These are phyloP conservation scores for Ceratocystiopsis minuta DNA, from an alignment of 2,329 filamentous ascomycete genomes.

Conservation along the genomic window DNA sequence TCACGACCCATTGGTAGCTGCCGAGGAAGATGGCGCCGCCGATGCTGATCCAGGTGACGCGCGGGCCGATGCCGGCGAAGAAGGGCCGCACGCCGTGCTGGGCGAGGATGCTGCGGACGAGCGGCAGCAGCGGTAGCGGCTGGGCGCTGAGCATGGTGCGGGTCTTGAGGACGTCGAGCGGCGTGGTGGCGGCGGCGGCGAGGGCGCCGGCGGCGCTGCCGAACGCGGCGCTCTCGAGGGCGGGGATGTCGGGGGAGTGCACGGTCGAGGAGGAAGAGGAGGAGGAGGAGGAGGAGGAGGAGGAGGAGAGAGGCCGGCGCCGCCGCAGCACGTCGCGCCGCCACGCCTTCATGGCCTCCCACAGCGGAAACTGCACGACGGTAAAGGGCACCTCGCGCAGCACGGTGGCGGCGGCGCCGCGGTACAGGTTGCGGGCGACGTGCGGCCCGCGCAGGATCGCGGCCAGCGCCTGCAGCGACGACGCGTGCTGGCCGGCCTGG, in stretches of 20 bases:
- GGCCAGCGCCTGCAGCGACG: slow-evolving; percentile 45
- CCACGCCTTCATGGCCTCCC: slow-evolving; percentile 79
- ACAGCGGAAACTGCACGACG: slow-evolving; percentile 89
- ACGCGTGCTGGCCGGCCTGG: slow-evolving; percentile 68
- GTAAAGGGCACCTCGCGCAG: slow-evolving; percentile 96
- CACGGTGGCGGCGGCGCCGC: slow-evolving; percentile 82
- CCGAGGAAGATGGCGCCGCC: slow-evolving; percentile 90
- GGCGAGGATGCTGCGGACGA: slow-evolving; percentile 46
- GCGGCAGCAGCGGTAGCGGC: slow-evolving; percentile 36
- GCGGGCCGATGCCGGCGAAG: slow-evolving; percentile 60
- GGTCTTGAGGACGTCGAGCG: slow-evolving; percentile 91
- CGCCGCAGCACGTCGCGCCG: slow-evolving; percentile 17
- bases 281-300: no score
- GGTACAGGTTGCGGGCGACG: slow-evolving; percentile 72
- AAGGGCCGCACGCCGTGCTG: slow-evolving; percentile 50
- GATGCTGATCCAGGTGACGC: slow-evolving; percentile 86
- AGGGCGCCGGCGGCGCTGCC: slow-evolving; percentile 71
- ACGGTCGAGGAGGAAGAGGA: no score
- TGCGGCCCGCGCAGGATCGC: slow-evolving; percentile 45
- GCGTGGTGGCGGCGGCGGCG: slow-evolving; percentile 77
- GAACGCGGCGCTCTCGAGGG: slow-evolving; percentile 65
- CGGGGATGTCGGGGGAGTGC: slow-evolving; percentile 27
- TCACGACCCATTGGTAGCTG: slow-evolving; percentile 78
- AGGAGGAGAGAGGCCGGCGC: slow-evolving; percentile 13
- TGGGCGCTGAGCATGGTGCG: slow-evolving; percentile 77